phyloP scores from a whole-genome alignment of 2,329 filamentous ascomycete genomes.

The Aspergillus candidus region DNA sequence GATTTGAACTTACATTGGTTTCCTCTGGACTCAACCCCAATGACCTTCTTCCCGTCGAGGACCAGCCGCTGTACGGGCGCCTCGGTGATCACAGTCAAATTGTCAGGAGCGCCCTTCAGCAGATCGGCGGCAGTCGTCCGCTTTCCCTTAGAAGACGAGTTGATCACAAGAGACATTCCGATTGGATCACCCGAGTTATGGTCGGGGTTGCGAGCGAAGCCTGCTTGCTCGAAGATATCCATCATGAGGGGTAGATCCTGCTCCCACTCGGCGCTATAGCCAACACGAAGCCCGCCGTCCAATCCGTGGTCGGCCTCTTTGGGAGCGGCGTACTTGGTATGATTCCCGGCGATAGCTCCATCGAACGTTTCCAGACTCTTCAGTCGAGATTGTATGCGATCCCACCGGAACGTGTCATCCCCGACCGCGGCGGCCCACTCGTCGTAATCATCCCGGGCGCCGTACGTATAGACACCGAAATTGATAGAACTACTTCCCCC shows the following conservation, averaged over 20 bases:
- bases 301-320: constrained; percentile 44
- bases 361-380: constrained; percentile 53
- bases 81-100: constrained; percentile 49
- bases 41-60: constrained; percentile 40
- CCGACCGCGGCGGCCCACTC: constrained; percentile 53
- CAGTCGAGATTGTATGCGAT: constrained; percentile 46
- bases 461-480: constrained; percentile 50
- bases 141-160: constrained; percentile 44
- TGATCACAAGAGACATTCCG: constrained; percentile 49
- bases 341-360: constrained; percentile 30
- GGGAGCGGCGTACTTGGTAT: constrained; percentile 46
- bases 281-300: constrained; percentile 44
- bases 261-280: constrained; percentile 47
- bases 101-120: constrained; percentile 40
- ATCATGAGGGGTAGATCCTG: constrained; percentile 42
- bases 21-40: constrained; percentile 42
- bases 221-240: constrained; percentile 46
- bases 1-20: constrained; percentile 30
- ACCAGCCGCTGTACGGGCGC: constrained; percentile 46
- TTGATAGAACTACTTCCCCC: constrained; percentile 52
- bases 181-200: constrained; percentile 55
- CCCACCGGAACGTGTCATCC: constrained; percentile 54
- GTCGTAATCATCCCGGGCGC: constrained; percentile 56
- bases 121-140: constrained; percentile 50
- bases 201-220: constrained; percentile 48